These are phyloP conservation scores for Umbilicus rupestris DNA, from an alignment of 164 flowering plant genomes.

Conservation along the genomic window DNA sequence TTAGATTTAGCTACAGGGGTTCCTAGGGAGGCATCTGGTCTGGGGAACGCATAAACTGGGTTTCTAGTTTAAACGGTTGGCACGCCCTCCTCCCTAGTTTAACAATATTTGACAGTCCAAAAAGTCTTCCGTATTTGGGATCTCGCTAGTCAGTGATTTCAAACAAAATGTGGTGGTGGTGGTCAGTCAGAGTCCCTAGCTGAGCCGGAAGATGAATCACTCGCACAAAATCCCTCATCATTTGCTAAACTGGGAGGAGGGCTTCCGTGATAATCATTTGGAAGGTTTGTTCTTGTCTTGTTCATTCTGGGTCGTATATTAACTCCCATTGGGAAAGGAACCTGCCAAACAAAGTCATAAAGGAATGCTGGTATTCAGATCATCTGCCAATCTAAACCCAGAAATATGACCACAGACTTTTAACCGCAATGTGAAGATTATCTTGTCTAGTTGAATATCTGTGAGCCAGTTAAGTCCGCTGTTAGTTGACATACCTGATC, in stretches of 20 bases:
- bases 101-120: not conserved
- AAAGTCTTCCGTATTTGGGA: not conserved
- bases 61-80: not conserved
- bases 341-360: constrained; percentile 5
- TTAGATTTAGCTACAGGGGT: not conserved
- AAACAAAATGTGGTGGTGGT: constrained; percentile 4
- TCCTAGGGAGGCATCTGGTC: not conserved
- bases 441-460: not conserved
- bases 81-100: not conserved
- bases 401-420: not conserved
- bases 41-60: not conserved
- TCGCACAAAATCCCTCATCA: constrained; percentile 8
- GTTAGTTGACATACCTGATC: constrained; percentile 43
- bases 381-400: not conserved
- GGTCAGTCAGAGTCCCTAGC: constrained; percentile 8
- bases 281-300: not conserved
- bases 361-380: not conserved
- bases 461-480: not conserved
- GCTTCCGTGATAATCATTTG: constrained; percentile 5
- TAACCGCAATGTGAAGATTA: not conserved
- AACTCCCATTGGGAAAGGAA: constrained; percentile 10
- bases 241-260: constrained; percentile 6
- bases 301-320: constrained; percentile 9
- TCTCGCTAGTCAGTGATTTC: not conserved
- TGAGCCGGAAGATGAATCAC: constrained; percentile 9